Percentiles rank a stretch among this genome's conserved stretches.
Conservation (phyloP, 2,329 filamentous ascomycete genomes). For the Colletotrichum sp. region DNA sequence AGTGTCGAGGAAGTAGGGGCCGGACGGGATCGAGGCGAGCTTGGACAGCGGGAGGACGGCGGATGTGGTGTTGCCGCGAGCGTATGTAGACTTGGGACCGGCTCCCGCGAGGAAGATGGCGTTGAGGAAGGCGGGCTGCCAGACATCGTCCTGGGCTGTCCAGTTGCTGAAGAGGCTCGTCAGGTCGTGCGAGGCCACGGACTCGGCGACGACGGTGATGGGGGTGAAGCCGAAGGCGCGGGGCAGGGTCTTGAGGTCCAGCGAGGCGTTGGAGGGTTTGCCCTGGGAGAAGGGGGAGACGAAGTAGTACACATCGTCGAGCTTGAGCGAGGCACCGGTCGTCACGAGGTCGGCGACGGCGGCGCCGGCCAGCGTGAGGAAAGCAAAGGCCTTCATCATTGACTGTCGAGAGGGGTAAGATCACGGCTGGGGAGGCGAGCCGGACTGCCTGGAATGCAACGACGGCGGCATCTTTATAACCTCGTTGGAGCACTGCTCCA, state of each 20-base stretch:
- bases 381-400: constrained; percentile 12
- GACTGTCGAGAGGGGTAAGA: not conserved
- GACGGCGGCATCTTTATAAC: not conserved
- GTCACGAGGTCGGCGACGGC: constrained; percentile 28
- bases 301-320: constrained; percentile 36
- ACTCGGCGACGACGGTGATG: constrained; percentile 35
- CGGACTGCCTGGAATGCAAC: not conserved
- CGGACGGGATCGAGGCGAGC: constrained; percentile 29
- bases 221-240: constrained; percentile 36
- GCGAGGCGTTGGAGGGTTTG: constrained; percentile 23
- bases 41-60: constrained; percentile 24
- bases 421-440: not conserved
- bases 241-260: constrained; percentile 24
- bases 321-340: constrained; percentile 34
- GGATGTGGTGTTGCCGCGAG: constrained; percentile 18
- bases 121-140: constrained; percentile 27
- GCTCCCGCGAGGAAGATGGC: constrained; percentile 25
- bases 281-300: constrained; percentile 37
- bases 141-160: constrained; percentile 32
- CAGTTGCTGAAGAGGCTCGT: constrained; percentile 33
- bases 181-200: constrained; percentile 25
- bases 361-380: constrained; percentile 17
- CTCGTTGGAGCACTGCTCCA: not conserved
- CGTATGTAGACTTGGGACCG: not conserved
- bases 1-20: constrained; percentile 41